A percentile compares a stretch with the other conserved stretches of the same genome.
phyloP scores from a whole-genome alignment of 2,329 filamentous ascomycete genomes.

The Xylariaceae sp. region DNA sequence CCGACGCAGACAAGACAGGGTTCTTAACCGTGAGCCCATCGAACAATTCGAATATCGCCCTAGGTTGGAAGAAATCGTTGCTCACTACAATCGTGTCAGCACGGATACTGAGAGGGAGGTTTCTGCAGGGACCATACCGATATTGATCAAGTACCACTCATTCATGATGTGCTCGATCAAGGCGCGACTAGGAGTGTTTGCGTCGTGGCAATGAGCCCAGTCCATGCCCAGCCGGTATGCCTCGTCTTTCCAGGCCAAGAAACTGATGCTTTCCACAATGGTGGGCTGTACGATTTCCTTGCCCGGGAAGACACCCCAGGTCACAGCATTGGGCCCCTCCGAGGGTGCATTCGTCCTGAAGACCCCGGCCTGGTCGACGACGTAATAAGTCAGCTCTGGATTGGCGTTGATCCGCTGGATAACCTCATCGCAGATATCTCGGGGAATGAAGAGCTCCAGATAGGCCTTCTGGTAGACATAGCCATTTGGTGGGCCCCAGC shows the following conservation, averaged over 20 bases:
- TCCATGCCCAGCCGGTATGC: slow-evolving; percentile 87
- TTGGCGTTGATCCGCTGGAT: slow-evolving; percentile 70
- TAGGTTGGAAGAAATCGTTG: slow-evolving; percentile 88
- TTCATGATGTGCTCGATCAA: slow-evolving; percentile 80
- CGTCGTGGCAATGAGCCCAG: slow-evolving; percentile 87
- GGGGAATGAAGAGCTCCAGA: slow-evolving; percentile 81
- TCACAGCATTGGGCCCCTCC: slow-evolving; percentile 93
- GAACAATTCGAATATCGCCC: slow-evolving; percentile 79
- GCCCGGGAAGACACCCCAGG: slow-evolving; percentile 97
- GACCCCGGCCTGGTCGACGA: slow-evolving; percentile 75
- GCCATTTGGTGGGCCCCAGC: slow-evolving; percentile 90
- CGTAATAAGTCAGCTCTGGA: slow-evolving; percentile 85
- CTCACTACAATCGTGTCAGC: slow-evolving; percentile 56
- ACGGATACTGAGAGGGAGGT: background rate
- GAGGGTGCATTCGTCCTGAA: slow-evolving; percentile 77
- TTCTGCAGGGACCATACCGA: slow-evolving; percentile 52
- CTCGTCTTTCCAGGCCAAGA: slow-evolving; percentile 98
- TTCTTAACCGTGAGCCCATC: slow-evolving; percentile 65
- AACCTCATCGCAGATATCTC: slow-evolving; percentile 69
- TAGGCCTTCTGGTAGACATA: slow-evolving; percentile 99
- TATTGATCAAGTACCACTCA: slow-evolving; percentile 90
- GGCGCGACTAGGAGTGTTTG: slow-evolving; percentile 65
- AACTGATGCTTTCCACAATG: slow-evolving; percentile 97
- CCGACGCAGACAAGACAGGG: slow-evolving; percentile 39
- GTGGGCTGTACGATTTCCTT: slow-evolving; percentile 99